These are phyloP conservation scores for Geotrichum fermentans DNA, from an alignment of 1,139 yeast species.

Conservation along the genomic window DNA sequence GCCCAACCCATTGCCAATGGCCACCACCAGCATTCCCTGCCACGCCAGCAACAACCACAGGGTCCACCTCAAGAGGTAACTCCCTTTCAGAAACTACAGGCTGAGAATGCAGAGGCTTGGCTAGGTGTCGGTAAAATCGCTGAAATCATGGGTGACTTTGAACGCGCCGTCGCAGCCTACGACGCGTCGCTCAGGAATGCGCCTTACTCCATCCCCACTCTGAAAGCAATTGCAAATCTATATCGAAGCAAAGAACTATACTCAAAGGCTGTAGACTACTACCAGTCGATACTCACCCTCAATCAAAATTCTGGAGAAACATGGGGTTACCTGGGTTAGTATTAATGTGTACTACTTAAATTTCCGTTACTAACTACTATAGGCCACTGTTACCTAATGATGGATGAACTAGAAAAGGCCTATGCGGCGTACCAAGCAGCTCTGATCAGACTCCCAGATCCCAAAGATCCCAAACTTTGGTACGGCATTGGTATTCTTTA, in stretches of 20 bases:
- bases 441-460: slow-evolving; percentile 80
- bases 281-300: slow-evolving; percentile 76
- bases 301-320: slow-evolving; percentile 91
- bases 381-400: slow-evolving; percentile 95
- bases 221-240: slow-evolving; percentile 80
- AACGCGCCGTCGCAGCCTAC: slow-evolving; percentile 82
- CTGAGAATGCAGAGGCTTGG: slow-evolving; percentile 84
- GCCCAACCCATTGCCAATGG: not conserved
- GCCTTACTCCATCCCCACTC: slow-evolving; percentile 79
- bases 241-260: slow-evolving; percentile 87
- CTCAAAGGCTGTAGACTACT: slow-evolving; percentile 88
- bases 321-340: slow-evolving; percentile 70
- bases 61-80: slow-evolving; percentile 36
- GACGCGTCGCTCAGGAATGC: slow-evolving; percentile 86
- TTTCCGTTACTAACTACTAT: not conserved
- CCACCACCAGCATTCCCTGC: slow-evolving; percentile 19
- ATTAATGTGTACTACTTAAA: too few relatives aligned
- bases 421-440: slow-evolving; percentile 97
- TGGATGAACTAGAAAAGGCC: slow-evolving; percentile 92
- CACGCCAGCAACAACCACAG: slow-evolving; percentile 23
- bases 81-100: slow-evolving; percentile 46
- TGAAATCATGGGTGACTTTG: slow-evolving; percentile 82
- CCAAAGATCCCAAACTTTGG: slow-evolving; percentile 95
- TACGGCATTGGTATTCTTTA: slow-evolving; percentile 96
- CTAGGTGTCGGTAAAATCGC: slow-evolving; percentile 82